These are phyloP conservation scores for Begonia peltatifolia DNA, from an alignment of 306 rosid genomes.

Conservation along the genomic window DNA sequence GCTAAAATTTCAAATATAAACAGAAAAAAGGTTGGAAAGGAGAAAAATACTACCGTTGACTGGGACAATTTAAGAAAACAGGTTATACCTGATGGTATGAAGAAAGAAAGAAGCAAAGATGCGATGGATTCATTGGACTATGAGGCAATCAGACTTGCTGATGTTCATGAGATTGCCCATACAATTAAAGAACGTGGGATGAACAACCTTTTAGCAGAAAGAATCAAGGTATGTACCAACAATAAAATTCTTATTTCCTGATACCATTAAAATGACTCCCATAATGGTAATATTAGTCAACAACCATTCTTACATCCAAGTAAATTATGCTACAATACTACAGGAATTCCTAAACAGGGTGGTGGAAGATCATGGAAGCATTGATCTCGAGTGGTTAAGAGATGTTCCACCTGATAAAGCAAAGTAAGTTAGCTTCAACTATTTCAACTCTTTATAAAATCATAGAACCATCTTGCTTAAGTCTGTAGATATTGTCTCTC, in stretches of 20 bases:
- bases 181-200: slow-evolving; percentile 51
- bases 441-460: no score
- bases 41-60: slow-evolving; percentile 7
- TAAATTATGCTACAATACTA: slow-evolving; percentile 1
- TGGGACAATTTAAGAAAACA: slow-evolving; percentile 38
- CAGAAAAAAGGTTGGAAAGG: slow-evolving; percentile 6
- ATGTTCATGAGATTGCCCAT: slow-evolving; percentile 15
- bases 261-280: no score
- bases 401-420: slow-evolving; percentile 32
- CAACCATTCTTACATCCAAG: neutral
- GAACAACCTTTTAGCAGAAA: slow-evolving; percentile 25
- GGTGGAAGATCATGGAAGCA: slow-evolving; percentile 15
- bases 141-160: slow-evolving; percentile 45
- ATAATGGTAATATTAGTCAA: no score
- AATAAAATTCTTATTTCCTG: no score
- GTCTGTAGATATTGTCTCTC: no score
- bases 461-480: no score
- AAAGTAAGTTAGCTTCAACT: slow-evolving; percentile 13
- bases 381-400: slow-evolving; percentile 69
- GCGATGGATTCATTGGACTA: slow-evolving; percentile 40
- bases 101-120: slow-evolving; percentile 7
- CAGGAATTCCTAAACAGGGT: slow-evolving; percentile 39
- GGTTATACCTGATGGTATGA: neutral
- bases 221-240: slow-evolving; percentile 32
- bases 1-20: neutral